Base-by-base conservation (phyloP, 345 rosid genomes). In the Aquilaria yunnanensis region DNA sequence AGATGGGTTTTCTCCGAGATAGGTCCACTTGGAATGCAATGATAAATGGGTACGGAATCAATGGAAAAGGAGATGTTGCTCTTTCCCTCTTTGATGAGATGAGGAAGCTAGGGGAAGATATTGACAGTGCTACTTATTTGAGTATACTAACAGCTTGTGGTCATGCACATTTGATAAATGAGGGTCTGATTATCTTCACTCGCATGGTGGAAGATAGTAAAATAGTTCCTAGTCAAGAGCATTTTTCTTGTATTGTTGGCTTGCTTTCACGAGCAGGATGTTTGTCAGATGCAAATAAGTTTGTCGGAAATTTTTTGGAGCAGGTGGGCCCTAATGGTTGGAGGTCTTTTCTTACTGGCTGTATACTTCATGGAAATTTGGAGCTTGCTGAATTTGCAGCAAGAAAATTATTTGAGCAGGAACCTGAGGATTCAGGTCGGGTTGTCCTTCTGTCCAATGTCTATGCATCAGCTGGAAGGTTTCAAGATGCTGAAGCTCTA, bases 11-110 rank as follows among this genome's bases (percentile, higher is more conserved):
- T 64, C 78, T 66, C 60, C 67, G n/a, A 47, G 58, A 77, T 73
- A 51, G 58, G 43, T 74, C 70, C 48, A 75, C 81, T 51, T 83
- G 88, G 85, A 83, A 78, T 67, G 80, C 81, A 43, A 67, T 80
- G 32, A 59, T 83, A 59, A 58, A 66, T 56, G 80, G 81, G n/a
- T 68, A 74, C 32, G 74, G 80, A 51, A 48, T 77, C 51, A 75
- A 77, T 65, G 74, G 81, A 54, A 32, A 51, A 1, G 79, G 73
- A 56, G 85, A 74, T 67, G 32, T 62, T 63, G 75, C 80, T 64
- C 71, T 80, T 34, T 46, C 59, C 6, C 66, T 76, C 37, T 78
- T 72, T 64, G 53, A 63, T 57, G 67, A 76, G 53, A 78, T 80
- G 88, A 75, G 61, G 61, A 63, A 63, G 41, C 6, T 3, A 6